Percentiles rank a stretch among this genome's conserved stretches.
Evolutionary conservation across 2,329 filamentous ascomycete species (phyloP).

Genomic region (Phaeosphaeriaceae sp.): DNA sequence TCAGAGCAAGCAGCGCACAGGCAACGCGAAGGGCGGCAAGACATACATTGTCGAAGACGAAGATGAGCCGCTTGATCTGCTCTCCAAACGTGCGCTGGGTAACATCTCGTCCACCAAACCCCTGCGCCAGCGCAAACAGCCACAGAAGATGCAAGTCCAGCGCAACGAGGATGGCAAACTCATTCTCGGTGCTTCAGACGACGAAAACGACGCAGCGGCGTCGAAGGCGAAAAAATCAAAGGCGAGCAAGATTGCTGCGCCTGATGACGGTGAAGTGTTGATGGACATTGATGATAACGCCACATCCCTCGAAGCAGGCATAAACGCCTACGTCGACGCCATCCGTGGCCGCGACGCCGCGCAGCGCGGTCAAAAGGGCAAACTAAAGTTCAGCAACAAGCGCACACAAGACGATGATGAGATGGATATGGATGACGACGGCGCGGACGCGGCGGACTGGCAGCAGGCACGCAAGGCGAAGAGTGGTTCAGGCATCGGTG

Average conservation of each 20-base stretch:
- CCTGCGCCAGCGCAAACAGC: constrained; percentile 64
- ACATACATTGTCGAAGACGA: constrained; percentile 94
- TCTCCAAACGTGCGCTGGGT: constrained; percentile 86
- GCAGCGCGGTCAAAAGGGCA: constrained; percentile 64
- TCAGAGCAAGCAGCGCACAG: constrained; percentile 33
- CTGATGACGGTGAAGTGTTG: constrained; percentile 55
- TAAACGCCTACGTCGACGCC: constrained; percentile 68
- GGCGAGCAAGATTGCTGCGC: too few species aligned
- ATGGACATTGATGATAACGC: constrained; percentile 66
- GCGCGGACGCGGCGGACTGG: constrained; percentile 36
- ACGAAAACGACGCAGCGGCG: constrained; percentile 43
- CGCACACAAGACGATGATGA: constrained; percentile 51
- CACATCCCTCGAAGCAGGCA: constrained; percentile 55
- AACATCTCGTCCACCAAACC: constrained; percentile 94
- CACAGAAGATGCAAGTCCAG: constrained; percentile 52
- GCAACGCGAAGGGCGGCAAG: constrained; percentile 58
- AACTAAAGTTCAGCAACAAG: constrained; percentile 66
- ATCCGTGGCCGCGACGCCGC: constrained; percentile 66
- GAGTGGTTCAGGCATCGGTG: constrained; percentile 39
- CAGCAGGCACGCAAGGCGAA: constrained; percentile 47
- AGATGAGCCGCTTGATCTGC: constrained; percentile 91
- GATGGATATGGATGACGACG: constrained; percentile 56
- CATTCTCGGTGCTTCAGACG: constrained; percentile 67
- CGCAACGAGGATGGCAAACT: constrained; percentile 80
- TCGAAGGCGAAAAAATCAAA: constrained; percentile 43